Base-by-base conservation (phyloP, 345 rosid species). In the Syzygium oleosum region DNA sequence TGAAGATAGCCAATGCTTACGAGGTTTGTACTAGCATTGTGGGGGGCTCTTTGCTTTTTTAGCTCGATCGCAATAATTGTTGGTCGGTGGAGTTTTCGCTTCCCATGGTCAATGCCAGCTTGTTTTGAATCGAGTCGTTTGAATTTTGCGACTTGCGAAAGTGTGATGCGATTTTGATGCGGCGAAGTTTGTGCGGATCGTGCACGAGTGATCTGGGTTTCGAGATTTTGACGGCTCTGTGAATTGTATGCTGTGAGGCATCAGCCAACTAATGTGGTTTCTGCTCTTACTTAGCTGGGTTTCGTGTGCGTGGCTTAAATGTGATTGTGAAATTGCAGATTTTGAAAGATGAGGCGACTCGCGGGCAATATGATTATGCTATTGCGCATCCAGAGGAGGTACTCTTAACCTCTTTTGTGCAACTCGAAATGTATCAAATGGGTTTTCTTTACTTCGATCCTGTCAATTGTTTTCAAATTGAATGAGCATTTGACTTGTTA, bases 371-470 rank as follows among this genome's bases (percentile, higher is more conserved):
- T 90, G 99, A 98, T 92, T 98, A 96, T 89, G 99, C 99, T 14
- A 92, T 96, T 90, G 99, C 95, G 27, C 99, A 98, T 90, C 98
- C 99, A 1, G 96, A 96, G 88, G 99, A 98, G 99, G 99, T 97
- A 65, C 51, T 87, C 4, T 52, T 19, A n/a, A 12, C 86, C 55
- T 11, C 53, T 22, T 19, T n/a, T 31, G 46, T 52, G 49, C 9
- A 11, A 52, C 21, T 51, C 25, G 29, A 34, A 46, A 34, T 52
- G 55, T 84, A 9, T 41, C 27, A 10, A 23, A 0, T 41, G 58
- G 8, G 4, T 73, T 38, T 38, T 1, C 14, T 38, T 34, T 73
- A 41, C 83, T 73, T 73, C 15, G 12, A 73, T 73, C 2, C 83
- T 19, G 83, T 38, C 15, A 0, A 73, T 38, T 73, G 49, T 1